Percentiles rank a stretch among this genome's conserved stretches.
phyloP scores from a whole-genome alignment of 2,329 filamentous ascomycete species.

The Monilinia fructicola region DNA sequence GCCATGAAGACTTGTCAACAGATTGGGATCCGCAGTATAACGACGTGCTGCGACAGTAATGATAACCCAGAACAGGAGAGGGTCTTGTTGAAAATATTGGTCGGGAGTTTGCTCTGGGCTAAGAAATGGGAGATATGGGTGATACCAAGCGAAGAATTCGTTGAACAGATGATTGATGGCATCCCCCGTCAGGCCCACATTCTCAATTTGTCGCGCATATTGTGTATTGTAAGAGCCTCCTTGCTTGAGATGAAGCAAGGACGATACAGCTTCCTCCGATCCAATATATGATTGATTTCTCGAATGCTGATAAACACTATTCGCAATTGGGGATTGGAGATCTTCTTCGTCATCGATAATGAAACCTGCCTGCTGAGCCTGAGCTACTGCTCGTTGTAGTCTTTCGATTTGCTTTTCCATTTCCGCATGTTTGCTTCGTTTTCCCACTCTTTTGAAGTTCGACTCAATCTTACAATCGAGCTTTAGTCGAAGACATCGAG shows the following conservation, averaged over 20 bases:
- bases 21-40: constrained; percentile 57
- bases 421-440: constrained; percentile 79
- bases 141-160: constrained; percentile 74
- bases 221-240: constrained; percentile 52
- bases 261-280: constrained; percentile 67
- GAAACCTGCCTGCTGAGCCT: constrained; percentile 60
- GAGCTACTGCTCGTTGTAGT: constrained; percentile 59
- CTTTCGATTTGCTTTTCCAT: constrained; percentile 82
- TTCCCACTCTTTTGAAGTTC: constrained; percentile 82
- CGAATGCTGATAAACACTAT: constrained; percentile 55
- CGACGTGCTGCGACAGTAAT: constrained; percentile 73
- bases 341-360: constrained; percentile 54
- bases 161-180: constrained; percentile 64
- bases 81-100: constrained; percentile 72
- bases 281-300: constrained; percentile 63
- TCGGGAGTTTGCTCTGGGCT: constrained; percentile 66
- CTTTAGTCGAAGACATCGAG: constrained; percentile 74
- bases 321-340: constrained; percentile 59
- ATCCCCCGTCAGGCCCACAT: constrained; percentile 63
- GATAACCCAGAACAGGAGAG: constrained; percentile 83
- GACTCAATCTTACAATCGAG: constrained; percentile 84
- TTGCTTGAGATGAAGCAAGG: constrained; percentile 64
- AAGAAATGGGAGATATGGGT: constrained; percentile 75
- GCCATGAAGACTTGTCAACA: constrained; percentile 67
- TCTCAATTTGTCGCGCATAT: constrained; percentile 51